Evolutionary conservation across 2,329 filamentous ascomycete species (phyloP), one percentile per base, ranked within the genome.

Genomic region (Beauveria caledonica): DNA sequence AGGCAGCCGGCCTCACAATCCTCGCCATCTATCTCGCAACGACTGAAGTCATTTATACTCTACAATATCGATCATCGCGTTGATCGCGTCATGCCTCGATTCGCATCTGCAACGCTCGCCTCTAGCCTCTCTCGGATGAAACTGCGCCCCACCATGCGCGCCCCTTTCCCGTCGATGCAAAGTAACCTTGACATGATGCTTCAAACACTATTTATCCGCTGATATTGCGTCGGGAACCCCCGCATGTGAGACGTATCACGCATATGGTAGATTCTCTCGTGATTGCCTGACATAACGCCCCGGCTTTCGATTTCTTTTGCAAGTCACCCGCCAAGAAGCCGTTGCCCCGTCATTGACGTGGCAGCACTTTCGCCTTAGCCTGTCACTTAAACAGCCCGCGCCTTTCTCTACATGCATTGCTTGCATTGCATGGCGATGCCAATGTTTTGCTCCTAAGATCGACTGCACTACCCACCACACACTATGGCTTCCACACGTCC

Each of bases 171-270:
- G 23, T 44, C 44, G 40, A 23, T 44, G 33, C 45, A 29, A 51
- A 13, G 56, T 51, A 58, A 58, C 46, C 56, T 58, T 49, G 45
- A 25, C 45, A 58, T 17, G 29, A 40, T 36, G 27, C 53, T 56
- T 46, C 54, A 58, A 58, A 25, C 54, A 48, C 54, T 27, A 21
- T 17, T 45, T 15, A 19, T 33, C 54, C 54, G 11, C n/a, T n/a
- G 40, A 33, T 8, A 33, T 36, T 13, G 11, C 17, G 23, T 10
- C 53, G 13, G 3, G n/a, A 46, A 17, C 1, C 25, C 13, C 40
- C 25, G 52, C 39, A 33, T 17, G 11, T 40, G 39, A 44, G 40
- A 29, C 23, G 21, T 53, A 25, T 13, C 33, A 33, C 17, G 11
- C 9, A 23, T 50, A 17, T 5, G 19, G n/a, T 8, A 17, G 27